A percentile compares a stretch with the other conserved stretches of the same genome.
phyloP scores from a whole-genome alignment of 2,329 filamentous ascomycete species.

The Fusarium metavorans region DNA sequence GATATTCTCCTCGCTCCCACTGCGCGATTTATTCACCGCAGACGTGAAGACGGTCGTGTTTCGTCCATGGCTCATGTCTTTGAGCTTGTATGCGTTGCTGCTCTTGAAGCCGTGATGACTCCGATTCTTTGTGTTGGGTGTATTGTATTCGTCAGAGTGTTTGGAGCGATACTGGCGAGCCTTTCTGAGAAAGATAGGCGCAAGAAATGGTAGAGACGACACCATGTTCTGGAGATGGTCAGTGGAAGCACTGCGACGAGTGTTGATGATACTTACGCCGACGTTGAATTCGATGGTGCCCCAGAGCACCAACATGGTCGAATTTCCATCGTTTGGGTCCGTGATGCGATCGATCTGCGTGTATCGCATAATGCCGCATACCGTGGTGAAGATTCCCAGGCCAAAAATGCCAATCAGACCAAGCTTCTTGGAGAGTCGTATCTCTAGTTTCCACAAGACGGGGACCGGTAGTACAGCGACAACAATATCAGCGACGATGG shows the following conservation, averaged over 20 bases:
- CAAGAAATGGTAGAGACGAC: constrained; percentile 59
- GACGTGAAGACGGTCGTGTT: constrained; percentile 47
- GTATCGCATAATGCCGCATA: constrained; percentile 66
- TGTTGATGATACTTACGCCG: constrained; percentile 55
- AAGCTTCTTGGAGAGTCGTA: constrained; percentile 61
- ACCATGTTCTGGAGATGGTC: constrained; percentile 55
- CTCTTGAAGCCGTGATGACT: constrained; percentile 43
- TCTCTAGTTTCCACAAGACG: constrained; percentile 61
- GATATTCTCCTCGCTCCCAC: constrained; percentile 56
- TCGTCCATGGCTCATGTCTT: constrained; percentile 51
- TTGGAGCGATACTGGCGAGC: constrained; percentile 57
- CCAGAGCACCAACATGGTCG: constrained; percentile 68
- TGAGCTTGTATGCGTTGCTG: constrained; percentile 53
- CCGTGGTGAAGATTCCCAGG: constrained; percentile 65
- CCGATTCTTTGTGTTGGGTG: constrained; percentile 38
- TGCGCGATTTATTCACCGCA: constrained; percentile 39
- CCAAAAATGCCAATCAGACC: constrained; percentile 65
- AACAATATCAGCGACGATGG: constrained; percentile 62
- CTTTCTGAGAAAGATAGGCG: constrained; percentile 57
- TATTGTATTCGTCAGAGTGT: constrained; percentile 47
- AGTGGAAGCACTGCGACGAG: neutral
- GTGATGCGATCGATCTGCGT: constrained; percentile 63
- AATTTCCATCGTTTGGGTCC: constrained; percentile 61
- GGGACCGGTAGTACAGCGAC: constrained; percentile 65
- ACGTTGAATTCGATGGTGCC: constrained; percentile 69